phyloP scores from a whole-genome alignment of 257 asterid species.

The Penstemon barbatus region DNA sequence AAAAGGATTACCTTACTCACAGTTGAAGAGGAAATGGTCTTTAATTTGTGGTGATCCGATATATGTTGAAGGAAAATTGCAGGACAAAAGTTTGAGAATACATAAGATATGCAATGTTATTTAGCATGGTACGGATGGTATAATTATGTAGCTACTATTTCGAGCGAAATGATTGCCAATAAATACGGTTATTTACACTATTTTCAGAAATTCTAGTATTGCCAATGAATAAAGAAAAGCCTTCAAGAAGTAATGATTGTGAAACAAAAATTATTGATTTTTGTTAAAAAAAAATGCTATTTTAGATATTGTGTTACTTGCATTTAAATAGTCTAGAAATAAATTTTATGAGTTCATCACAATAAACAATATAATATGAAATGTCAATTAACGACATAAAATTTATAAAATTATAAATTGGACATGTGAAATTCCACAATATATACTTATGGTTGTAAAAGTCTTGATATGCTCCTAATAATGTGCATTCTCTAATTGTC shows the following conservation, averaged over 20 bases:
- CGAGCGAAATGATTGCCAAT: neutral
- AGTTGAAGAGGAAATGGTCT: neutral
- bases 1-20: neutral
- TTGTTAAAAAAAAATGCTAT: neutral
- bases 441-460: too few relatives aligned
- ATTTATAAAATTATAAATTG: too few relatives aligned
- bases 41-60: constrained; percentile 37
- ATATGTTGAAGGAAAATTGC: too few relatives aligned
- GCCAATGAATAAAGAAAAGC: neutral
- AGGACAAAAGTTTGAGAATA: neutral
- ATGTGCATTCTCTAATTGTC: too few relatives aligned
- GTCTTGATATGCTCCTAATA: too few relatives aligned
- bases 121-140: neutral
- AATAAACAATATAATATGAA: too few relatives aligned
- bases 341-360: too few relatives aligned
- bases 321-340: too few relatives aligned
- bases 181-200: constrained; percentile 5
- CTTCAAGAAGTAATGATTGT: neutral
- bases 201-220: neutral
- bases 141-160: neutral
- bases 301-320: too few relatives aligned
- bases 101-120: neutral
- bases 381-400: too few relatives aligned
- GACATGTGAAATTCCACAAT: too few relatives aligned
- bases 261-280: too few relatives aligned